Evolutionary conservation across 202 grass and related monocot species (phyloP).

Genomic region (Schoenoplectus triqueter): DNA sequence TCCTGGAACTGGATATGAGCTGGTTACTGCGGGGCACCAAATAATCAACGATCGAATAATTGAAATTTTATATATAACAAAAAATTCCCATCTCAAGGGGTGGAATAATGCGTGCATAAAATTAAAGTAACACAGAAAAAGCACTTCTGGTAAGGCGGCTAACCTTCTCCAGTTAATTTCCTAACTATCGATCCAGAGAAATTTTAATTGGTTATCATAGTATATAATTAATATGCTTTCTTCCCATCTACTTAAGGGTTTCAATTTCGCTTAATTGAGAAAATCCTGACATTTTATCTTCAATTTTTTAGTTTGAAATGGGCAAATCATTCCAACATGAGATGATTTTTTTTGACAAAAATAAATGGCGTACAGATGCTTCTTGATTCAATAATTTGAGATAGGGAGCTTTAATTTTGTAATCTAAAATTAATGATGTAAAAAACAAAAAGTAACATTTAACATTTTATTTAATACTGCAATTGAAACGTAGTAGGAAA

Average conservation of each 20-base stretch:
- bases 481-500: background rate
- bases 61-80: background rate
- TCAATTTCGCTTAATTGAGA: background rate
- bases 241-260: background rate
- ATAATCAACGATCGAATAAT: conserved; percentile 34
- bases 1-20: background rate
- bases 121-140: background rate
- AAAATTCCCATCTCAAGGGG: background rate
- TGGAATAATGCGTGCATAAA: background rate
- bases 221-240: background rate
- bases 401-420: background rate
- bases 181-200: background rate
- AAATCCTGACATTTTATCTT: background rate
- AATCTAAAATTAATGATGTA: background rate
- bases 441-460: background rate
- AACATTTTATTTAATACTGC: background rate
- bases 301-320: background rate
- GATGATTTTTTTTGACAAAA: too few relatives aligned
- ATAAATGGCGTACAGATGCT: background rate
- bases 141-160: background rate
- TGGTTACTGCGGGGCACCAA: background rate
- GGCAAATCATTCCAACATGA: background rate
- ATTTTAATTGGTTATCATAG: background rate
- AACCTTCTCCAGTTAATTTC: background rate
- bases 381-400: background rate